A percentile compares a stretch with the other conserved stretches of the same genome.
These are phyloP conservation scores for Exophiala mesophila DNA, from an alignment of 2,329 filamentous ascomycete species.

Conservation along the genomic window DNA sequence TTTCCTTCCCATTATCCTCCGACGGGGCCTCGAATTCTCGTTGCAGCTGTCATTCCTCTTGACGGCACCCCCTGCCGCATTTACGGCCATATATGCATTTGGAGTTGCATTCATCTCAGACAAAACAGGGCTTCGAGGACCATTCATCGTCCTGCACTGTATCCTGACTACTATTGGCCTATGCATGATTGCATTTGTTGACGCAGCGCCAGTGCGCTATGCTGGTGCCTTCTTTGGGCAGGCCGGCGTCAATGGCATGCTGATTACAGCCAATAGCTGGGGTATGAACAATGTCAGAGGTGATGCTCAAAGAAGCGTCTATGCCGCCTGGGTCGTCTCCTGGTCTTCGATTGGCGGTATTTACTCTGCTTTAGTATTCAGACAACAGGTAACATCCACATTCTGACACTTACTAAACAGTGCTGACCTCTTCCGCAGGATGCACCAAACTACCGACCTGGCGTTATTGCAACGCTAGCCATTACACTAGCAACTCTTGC, in stretches of 20 bases:
- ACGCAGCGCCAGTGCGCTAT: conserved; percentile 54
- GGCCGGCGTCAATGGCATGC: conserved; percentile 36
- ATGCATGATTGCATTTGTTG: conserved; percentile 54
- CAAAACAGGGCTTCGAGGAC: conserved; percentile 26
- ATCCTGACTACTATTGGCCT: conserved; percentile 54
- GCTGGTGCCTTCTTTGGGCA: conserved; percentile 69
- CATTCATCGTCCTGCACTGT: conserved; percentile 26
- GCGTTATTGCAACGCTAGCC: conserved; percentile 39
- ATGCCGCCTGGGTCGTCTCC: conserved; percentile 39
- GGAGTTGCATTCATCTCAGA: conserved; percentile 27
- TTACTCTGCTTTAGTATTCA: conserved; percentile 24
- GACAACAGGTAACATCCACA: conserved; percentile 18
- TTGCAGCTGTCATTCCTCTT: conserved; percentile 32
- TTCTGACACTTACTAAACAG: conserved; percentile 1
- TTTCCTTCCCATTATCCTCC: conserved; percentile 37
- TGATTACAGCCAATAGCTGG: conserved; percentile 31
- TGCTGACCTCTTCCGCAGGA: conserved; percentile 15
- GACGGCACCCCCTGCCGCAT: conserved; percentile 30
- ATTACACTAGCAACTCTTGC: conserved; percentile 56
- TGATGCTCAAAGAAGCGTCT: conserved; percentile 27
- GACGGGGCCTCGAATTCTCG: conserved; percentile 34
- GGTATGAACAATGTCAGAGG: conserved; percentile 31
- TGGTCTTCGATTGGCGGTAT: conserved; percentile 28
- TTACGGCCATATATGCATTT: conserved; percentile 24
- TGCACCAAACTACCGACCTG: conserved; percentile 25